Percentiles rank a stretch among this genome's conserved stretches.
phyloP scores from a whole-genome alignment of 257 asterid species.

The Rhazya stricta region DNA sequence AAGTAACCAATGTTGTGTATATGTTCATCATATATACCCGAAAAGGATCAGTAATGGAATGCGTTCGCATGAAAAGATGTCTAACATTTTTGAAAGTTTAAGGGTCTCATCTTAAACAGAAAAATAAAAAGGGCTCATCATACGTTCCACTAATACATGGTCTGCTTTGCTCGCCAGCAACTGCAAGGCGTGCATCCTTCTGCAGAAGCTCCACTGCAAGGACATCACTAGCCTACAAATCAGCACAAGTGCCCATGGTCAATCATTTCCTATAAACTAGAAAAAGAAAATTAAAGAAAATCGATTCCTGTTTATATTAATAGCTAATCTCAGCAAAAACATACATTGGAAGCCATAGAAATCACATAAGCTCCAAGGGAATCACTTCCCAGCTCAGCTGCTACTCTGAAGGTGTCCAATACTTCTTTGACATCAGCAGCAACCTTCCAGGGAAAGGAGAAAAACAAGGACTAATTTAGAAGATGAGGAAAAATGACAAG shows the following conservation, averaged over 20 bases:
- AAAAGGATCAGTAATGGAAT: not conserved
- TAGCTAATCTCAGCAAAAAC: constrained; percentile 6
- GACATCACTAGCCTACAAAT: constrained; percentile 94
- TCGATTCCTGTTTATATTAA: not conserved
- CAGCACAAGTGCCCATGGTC: constrained; percentile 11
- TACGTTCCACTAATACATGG: constrained; percentile 87
- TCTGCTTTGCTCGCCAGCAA: constrained; percentile 71
- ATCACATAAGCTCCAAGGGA: constrained; percentile 97
- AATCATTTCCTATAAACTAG: not conserved
- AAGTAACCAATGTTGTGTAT: not conserved
- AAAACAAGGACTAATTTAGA: not conserved
- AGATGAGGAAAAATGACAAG: not conserved
- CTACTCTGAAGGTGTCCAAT: constrained; percentile 87
- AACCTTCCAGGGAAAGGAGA: constrained; percentile 41
- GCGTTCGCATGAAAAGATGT: not conserved
- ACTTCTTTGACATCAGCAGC: constrained; percentile 85
- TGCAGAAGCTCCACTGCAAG: constrained; percentile 97
- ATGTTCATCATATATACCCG: not conserved
- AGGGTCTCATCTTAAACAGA: not conserved
- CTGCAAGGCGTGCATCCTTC: constrained; percentile 87
- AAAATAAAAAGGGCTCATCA: constrained; percentile 19
- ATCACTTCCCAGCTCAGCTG: constrained; percentile 91
- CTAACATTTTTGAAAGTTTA: not conserved
- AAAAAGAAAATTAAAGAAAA: not conserved
- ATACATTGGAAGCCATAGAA: constrained; percentile 94